phyloP scores from a whole-genome alignment of 176 grass and related monocot genomes.

The Areca catechu region DNA sequence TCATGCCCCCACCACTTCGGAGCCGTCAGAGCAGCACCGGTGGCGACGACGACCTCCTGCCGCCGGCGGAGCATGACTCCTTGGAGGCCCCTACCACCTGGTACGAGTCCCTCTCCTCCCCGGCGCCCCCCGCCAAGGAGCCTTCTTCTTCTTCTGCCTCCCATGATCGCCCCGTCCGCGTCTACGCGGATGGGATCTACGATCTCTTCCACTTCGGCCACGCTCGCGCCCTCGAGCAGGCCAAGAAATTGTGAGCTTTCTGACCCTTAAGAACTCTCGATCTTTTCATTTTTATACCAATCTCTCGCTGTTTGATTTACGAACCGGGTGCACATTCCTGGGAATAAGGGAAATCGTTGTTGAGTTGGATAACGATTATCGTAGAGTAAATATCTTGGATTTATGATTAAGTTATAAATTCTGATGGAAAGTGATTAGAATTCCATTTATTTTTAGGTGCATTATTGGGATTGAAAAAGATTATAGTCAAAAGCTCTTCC shows the following conservation, averaged over 20 bases:
- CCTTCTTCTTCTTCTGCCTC: conserved; percentile 13
- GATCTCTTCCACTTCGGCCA: conserved; percentile 74
- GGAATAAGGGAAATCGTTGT: too few relatives aligned
- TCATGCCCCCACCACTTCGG: neutral
- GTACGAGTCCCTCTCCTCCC: conserved; percentile 33
- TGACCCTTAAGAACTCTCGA: neutral
- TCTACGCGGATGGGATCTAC: conserved; percentile 64
- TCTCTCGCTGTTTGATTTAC: neutral
- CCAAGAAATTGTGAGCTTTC: conserved; percentile 49
- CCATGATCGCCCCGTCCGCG: conserved; percentile 25
- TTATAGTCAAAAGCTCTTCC: too few relatives aligned
- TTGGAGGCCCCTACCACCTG: conserved; percentile 17
- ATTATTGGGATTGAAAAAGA: too few relatives aligned
- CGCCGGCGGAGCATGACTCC: conserved; percentile 14
- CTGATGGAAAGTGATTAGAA: too few relatives aligned
- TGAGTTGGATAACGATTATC: too few relatives aligned
- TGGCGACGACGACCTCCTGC: neutral
- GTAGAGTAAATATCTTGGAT: too few relatives aligned
- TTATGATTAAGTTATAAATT: too few relatives aligned
- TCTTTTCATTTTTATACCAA: neutral
- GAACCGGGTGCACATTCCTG: too few relatives aligned
- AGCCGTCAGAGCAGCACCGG: too few relatives aligned
- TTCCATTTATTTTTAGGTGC: too few relatives aligned
- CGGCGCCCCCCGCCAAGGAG: neutral
- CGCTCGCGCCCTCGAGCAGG: conserved; percentile 60